Percentiles rank a stretch among this genome's conserved stretches.
phyloP scores from a whole-genome alignment of 2,329 filamentous ascomycete genomes.

The Arthrobotrys megalospora region DNA sequence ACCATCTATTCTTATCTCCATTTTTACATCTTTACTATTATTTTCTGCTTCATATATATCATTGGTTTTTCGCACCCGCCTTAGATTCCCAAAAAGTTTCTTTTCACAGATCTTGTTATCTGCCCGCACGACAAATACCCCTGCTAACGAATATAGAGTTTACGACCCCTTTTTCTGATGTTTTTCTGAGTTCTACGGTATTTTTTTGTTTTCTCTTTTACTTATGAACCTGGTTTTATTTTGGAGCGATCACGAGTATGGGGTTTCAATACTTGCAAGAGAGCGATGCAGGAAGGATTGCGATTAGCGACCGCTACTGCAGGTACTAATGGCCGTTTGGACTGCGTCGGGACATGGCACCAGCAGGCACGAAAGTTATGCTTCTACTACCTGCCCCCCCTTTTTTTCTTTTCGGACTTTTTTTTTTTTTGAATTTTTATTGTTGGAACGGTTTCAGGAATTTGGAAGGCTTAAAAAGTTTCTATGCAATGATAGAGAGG shows the following conservation, averaged over 20 bases:
- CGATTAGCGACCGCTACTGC: constrained; percentile 52
- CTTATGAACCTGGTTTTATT: constrained; percentile 39
- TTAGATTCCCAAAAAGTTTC: constrained; percentile 41
- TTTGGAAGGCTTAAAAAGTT: constrained; percentile 37
- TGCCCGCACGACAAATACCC: constrained; percentile 48
- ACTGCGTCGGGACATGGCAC: constrained; percentile 33
- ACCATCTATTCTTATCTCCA: constrained; percentile 6
- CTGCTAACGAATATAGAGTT: constrained; percentile 56
- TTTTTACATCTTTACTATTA: constrained; percentile 3
- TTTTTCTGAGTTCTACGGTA: constrained; percentile 52
- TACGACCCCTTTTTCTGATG: constrained; percentile 24
- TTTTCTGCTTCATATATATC: constrained; percentile 4
- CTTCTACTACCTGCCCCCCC: constrained; percentile 4
- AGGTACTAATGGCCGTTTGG: constrained; percentile 44
- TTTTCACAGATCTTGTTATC: constrained; percentile 23
- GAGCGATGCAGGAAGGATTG: constrained; percentile 43
- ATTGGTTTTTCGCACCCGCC: constrained; percentile 10
- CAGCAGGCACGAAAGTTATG: constrained; percentile 21
- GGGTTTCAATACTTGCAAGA: constrained; percentile 40
- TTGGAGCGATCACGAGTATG: constrained; percentile 22
- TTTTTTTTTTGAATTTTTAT: constrained; percentile 51
- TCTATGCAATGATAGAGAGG: constrained; percentile 45
- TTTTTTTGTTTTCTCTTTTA: constrained; percentile 49
- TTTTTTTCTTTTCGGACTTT: constrained; percentile 21
- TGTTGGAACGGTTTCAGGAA: constrained; percentile 18